Base-by-base conservation (phyloP, 2,329 filamentous ascomycete species). In the Periconia sp. region DNA sequence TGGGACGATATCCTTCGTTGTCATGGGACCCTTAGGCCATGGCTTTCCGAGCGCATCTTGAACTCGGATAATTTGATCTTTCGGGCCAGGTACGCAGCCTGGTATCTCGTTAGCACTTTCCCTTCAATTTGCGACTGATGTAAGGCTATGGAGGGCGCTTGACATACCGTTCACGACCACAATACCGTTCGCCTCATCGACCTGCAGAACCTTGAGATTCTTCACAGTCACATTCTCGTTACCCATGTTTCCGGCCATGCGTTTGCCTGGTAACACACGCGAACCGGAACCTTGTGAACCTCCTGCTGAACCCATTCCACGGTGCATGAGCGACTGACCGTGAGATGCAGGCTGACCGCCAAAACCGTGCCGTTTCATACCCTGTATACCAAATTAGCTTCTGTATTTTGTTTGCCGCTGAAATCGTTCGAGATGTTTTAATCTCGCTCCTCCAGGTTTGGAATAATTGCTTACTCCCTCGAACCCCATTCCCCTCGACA, bases 171-270 rank as follows among this genome's bases (percentile, higher is more conserved):
- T 89, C 52, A 99, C 85, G 39, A 96, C 83, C 45, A 99, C 84
- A 59, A 96, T 83, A 15, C 94, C 94, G 63, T 92, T 86, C 69
- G 88, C 86, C 59, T 85, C 81, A 73, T 97, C 91, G 23, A 96
- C 86, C 77, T 90, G 86, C 68, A 99, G 75, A 39, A 99, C 85
- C 73, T 87, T 88, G 59, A 97, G 76, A 73, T 95, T 96, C 79
- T 96, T 92, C 44, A 94, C 81, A 34, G 94, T 99, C 42, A 91
- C 88, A 56, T 83, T 84, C 71, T 95, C 82, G 54, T 87, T 88
- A 52, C 94, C 94, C 94, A 99, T 97, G 46, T 89, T 84, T 41
- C 94, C 94, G 3, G 94, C 84, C 94, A 99, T 99, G 76, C 91
- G 94, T 83, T 99, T 99, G 48, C 94, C 94, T 0, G 94, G 94